Base-by-base conservation (phyloP, 768 basidiomycete genomes). In the Favolaschia claudopus region DNA sequence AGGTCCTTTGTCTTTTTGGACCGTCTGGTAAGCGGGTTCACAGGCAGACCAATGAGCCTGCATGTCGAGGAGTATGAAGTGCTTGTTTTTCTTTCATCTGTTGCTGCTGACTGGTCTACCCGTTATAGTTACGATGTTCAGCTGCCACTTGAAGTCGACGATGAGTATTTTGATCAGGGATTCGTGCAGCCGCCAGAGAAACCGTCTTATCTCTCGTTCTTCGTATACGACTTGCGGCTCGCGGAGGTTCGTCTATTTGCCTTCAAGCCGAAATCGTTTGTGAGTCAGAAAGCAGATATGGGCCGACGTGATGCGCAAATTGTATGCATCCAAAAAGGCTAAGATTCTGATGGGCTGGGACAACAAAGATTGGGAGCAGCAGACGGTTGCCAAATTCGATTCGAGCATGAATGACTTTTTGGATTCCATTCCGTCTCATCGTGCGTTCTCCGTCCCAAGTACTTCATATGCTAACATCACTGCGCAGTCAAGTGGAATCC, bases 401-500 rank as follows among this genome's bases (percentile, higher is more conserved):
- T 53, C 51, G 34, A 39, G 8, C 15, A 29, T 53, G 51, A 53
- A 53, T 20, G 10, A 32, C 19, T 53, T 37, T 38, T 6, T 27
- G 19, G 38, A 53, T 24, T 29, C 51, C 28, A n/a, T 53, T 22
- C 51, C 51, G 10, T 28, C 37, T 20, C 51, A 53, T 42, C 51
- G 48, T 50, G 27, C 19, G 8, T 48, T 7, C 34, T 22, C n/a
- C 17, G 4, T 33, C 46, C 24, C 9, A 13, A 32, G 20, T 38
- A 9, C 15, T 19, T 31, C 12, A 7, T n/a, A 7, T n/a, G 22
- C 33, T n/a, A 33, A 12, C 27, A 7, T 17, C n/a, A 8, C n/a
- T n/a, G n/a, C n/a, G n/a, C 32, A 50, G 48, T 53, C 13, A 22
- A 39, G 13, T 53, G 51, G 51, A 29, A 53, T 43, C 37, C 51